These are phyloP conservation scores for Saururus chinensis DNA, from an alignment of 164 flowering plant species.

Conservation along the genomic window DNA sequence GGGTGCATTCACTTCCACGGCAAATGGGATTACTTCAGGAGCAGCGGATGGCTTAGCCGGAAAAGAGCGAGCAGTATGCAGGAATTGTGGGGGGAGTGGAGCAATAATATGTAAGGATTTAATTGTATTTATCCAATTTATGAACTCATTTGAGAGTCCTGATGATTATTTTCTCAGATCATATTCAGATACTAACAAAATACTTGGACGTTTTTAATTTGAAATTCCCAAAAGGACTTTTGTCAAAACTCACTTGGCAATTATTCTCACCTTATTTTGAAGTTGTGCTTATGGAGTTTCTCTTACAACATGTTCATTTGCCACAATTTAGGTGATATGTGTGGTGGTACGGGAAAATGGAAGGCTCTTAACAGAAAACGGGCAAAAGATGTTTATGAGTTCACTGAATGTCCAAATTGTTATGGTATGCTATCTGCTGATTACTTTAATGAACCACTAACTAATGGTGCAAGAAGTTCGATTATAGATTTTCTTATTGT, in stretches of 20 bases:
- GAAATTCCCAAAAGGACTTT: no score
- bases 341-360: conserved; percentile 99
- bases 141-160: conserved; percentile 8
- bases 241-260: no score
- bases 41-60: conserved; percentile 9
- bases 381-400: conserved; percentile 87
- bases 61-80: conserved; percentile 55
- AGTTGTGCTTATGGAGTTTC: conserved; percentile 18
- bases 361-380: conserved; percentile 95
- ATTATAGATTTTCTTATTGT: not conserved
- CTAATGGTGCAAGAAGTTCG: not conserved
- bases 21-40: conserved; percentile 38
- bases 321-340: conserved; percentile 85
- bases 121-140: not conserved
- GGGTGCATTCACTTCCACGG: conserved; percentile 16
- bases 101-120: conserved; percentile 74
- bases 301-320: conserved; percentile 13
- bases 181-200: not conserved
- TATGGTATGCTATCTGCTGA: conserved; percentile 45
- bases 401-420: conserved; percentile 95
- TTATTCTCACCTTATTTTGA: not conserved
- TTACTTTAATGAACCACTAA: not conserved
- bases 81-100: conserved; percentile 89
- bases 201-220: no score
- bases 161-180: conserved; percentile 1